A percentile compares a stretch with the other conserved stretches of the same genome.
Conservation (phyloP, 352 stramenopile species). For the Pythium sukuiense region DNA sequence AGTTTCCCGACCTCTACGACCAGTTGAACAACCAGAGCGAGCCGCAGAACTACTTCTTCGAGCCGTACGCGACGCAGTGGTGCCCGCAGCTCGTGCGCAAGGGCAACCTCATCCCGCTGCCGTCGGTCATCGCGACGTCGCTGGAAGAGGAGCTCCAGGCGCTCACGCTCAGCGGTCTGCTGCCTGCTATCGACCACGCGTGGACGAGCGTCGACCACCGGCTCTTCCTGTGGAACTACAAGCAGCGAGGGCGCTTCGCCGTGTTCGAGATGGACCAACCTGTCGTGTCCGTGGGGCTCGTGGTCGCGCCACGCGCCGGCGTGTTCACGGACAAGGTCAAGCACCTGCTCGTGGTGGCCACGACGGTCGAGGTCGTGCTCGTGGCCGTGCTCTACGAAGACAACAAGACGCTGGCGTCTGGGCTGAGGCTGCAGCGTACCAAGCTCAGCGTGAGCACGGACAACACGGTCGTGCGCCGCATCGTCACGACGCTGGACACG, state of each 20-base stretch:
- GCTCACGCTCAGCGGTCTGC: slow-evolving; percentile 89
- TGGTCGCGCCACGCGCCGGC: slow-evolving; percentile 75
- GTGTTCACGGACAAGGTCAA: slow-evolving; percentile 94
- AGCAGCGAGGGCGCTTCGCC: slow-evolving; percentile 71
- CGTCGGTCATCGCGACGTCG: slow-evolving; percentile 63
- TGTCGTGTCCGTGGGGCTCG: slow-evolving; percentile 91
- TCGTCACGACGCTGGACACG: slow-evolving; percentile 67
- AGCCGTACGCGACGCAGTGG: slow-evolving; percentile 84
- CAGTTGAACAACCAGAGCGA: slow-evolving; percentile 80
- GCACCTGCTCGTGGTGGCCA: slow-evolving; percentile 94
- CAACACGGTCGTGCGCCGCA: slow-evolving; percentile 91
- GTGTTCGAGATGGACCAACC: slow-evolving; percentile 91
- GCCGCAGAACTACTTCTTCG: slow-evolving; percentile 90
- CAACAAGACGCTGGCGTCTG: slow-evolving; percentile 36
- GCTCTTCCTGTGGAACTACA: slow-evolving; percentile 96
- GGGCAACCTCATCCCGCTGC: slow-evolving; percentile 62
- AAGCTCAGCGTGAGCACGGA: slow-evolving; percentile 93
- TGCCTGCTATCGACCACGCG: slow-evolving; percentile 88
- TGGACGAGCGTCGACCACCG: slow-evolving; percentile 95
- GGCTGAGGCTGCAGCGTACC: slow-evolving; percentile 62
- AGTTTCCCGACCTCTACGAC: slow-evolving; percentile 78
- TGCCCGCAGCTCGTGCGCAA: slow-evolving; percentile 80
- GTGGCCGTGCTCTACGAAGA: slow-evolving; percentile 86
- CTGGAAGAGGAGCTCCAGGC: slow-evolving; percentile 69
- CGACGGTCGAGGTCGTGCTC: slow-evolving; percentile 93